Evolutionary conservation across 1,284 basidiomycete genomes (phyloP).

Genomic region (Mycosarcoma mackinlayi): DNA sequence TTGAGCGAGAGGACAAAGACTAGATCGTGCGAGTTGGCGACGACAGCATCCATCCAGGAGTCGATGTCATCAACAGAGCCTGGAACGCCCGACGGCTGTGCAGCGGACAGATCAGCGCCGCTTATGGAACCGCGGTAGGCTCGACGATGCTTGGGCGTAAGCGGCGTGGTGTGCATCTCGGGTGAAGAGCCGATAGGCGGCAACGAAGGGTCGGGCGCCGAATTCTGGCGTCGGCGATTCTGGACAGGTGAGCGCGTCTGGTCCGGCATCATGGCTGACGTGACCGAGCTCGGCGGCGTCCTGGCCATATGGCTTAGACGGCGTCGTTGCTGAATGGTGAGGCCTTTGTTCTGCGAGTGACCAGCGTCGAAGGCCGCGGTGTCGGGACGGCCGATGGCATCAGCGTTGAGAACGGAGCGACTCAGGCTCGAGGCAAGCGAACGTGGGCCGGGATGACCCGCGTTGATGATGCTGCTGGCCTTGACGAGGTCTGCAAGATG

Average conservation of each 20-base stretch:
- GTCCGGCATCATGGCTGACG: neutral
- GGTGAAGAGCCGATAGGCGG: slow-evolving; percentile 21
- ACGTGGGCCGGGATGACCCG: slow-evolving; percentile 39
- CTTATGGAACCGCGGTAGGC: slow-evolving; percentile 7
- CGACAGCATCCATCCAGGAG: slow-evolving; percentile 34
- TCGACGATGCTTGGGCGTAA: slow-evolving; percentile 14
- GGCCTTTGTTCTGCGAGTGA: slow-evolving; percentile 5
- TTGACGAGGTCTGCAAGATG: slow-evolving; percentile 44
- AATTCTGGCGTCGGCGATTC: slow-evolving; percentile 35
- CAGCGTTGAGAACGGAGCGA: slow-evolving; percentile 38
- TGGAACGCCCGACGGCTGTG: slow-evolving; percentile 2
- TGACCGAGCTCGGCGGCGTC: neutral
- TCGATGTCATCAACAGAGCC: slow-evolving; percentile 3
- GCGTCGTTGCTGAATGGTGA: slow-evolving; percentile 51
- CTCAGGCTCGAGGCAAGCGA: slow-evolving; percentile 44
- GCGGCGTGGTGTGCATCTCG: slow-evolving; percentile 20
- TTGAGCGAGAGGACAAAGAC: slow-evolving; percentile 81
- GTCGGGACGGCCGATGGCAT: slow-evolving; percentile 24
- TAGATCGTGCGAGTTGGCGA: slow-evolving; percentile 50
- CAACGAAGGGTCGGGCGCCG: slow-evolving; percentile 32
- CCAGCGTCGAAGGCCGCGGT: neutral
- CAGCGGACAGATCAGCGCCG: neutral
- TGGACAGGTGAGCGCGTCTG: neutral
- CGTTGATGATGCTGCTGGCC: slow-evolving; percentile 26
- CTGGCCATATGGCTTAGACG: slow-evolving; percentile 32